These are phyloP conservation scores for Desmodesmus armatus DNA, from an alignment of 139 green algal species.

Conservation along the genomic window DNA sequence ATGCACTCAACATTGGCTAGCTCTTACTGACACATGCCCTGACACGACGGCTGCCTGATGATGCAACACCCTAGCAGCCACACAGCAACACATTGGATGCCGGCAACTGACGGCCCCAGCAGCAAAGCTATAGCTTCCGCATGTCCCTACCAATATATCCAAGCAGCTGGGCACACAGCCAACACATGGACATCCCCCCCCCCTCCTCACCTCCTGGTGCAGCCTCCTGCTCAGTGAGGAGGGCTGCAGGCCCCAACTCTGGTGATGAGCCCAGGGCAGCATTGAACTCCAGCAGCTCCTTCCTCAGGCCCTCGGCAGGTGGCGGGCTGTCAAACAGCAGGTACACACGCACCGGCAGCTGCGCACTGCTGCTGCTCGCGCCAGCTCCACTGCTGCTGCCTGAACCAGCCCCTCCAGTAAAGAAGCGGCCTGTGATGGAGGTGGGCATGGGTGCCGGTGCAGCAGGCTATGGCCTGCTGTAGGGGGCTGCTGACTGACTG, in stretches of 20 bases:
- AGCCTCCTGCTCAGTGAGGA: constrained; percentile 54
- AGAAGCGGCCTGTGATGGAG: constrained; percentile 51
- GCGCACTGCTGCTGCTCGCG: constrained; percentile 22
- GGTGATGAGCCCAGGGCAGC: background rate
- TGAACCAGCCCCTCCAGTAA: too few relatives aligned
- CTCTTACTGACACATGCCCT: too few relatives aligned
- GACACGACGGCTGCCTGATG: too few relatives aligned
- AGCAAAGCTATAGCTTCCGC: too few relatives aligned
- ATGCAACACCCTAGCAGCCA: too few relatives aligned
- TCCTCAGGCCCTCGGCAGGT: constrained; percentile 47
- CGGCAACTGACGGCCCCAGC: too few relatives aligned
- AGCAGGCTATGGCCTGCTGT: background rate
- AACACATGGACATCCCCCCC: too few relatives aligned
- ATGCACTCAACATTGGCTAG: too few relatives aligned
- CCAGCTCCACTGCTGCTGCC: constrained; percentile 37
- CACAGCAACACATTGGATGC: too few relatives aligned
- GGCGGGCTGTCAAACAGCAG: constrained; percentile 70
- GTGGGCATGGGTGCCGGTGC: background rate
- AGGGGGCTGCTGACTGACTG: constrained; percentile 6
- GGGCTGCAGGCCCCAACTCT: constrained; percentile 24
- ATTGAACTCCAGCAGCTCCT: constrained; percentile 65
- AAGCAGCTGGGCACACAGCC: too few relatives aligned
- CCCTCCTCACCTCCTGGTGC: constrained; percentile 48
- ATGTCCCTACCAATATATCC: too few relatives aligned
- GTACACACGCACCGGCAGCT: constrained; percentile 46